A percentile compares a stretch with the other conserved stretches of the same genome.
phyloP scores from a whole-genome alignment of 495 filamentous ascomycete species.

The Penicillium simplicissimum region DNA sequence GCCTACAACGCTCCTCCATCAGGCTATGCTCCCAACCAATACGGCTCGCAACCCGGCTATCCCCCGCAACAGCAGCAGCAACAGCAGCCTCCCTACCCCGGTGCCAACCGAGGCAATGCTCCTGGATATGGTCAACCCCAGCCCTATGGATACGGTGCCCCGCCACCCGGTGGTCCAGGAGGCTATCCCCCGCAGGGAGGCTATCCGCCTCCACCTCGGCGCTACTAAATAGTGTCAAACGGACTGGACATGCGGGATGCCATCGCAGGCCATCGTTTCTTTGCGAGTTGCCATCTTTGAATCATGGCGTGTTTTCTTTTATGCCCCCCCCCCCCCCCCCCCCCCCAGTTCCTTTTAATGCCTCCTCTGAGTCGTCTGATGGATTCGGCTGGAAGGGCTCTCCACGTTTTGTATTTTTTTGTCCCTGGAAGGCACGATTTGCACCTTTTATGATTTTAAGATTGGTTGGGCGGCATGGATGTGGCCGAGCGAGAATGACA shows the following conservation, averaged over 20 bases:
- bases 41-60: slow-evolving; percentile 24
- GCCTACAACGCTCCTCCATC: slow-evolving; percentile 19
- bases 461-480: background rate
- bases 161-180: slow-evolving; percentile 23
- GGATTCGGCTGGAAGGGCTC: background rate
- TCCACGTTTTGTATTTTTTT: background rate
- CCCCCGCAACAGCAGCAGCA: slow-evolving; percentile 12
- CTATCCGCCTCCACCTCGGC: slow-evolving; percentile 35
- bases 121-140: slow-evolving; percentile 31
- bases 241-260: slow-evolving; percentile 1
- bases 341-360: background rate
- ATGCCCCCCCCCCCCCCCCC: too few species aligned
- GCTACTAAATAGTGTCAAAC: slow-evolving; percentile 19
- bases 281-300: background rate
- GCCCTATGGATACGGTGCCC: slow-evolving; percentile 23
- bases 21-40: slow-evolving; percentile 12
- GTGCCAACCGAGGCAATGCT: slow-evolving; percentile 6
- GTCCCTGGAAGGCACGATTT: background rate
- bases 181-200: slow-evolving; percentile 28
- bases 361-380: background rate
- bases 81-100: slow-evolving; percentile 18
- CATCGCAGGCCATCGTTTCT: slow-evolving; percentile 5
- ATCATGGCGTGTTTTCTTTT: background rate
- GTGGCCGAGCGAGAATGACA: background rate
- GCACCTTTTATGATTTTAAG: background rate